These are phyloP conservation scores for Fonticula alba DNA, from an alignment of 78 protist species.

Conservation along the genomic window DNA sequence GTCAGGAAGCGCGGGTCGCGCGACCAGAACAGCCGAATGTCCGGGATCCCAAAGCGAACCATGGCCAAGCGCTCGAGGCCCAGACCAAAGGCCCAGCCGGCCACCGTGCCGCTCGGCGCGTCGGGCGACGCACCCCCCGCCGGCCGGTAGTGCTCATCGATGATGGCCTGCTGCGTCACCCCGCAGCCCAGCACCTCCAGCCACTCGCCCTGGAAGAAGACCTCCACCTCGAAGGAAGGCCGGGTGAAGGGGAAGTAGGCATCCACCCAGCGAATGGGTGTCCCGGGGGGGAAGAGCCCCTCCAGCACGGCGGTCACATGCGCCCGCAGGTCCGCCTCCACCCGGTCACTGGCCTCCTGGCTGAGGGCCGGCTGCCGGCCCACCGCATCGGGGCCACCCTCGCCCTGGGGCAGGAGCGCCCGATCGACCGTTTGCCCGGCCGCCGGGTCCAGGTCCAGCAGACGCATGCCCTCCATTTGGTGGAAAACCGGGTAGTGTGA, in stretches of 20 bases:
- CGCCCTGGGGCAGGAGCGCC: too few relatives aligned
- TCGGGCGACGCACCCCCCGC: too few relatives aligned
- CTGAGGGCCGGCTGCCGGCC: constrained; percentile 1
- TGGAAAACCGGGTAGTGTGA: constrained; percentile 73
- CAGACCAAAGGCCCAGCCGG: constrained; percentile 80
- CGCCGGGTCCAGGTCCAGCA: constrained; percentile 3
- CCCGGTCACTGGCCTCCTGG: background rate
- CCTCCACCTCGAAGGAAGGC: constrained; percentile 66
- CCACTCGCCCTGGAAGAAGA: constrained; percentile 55
- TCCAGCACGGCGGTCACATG: background rate
- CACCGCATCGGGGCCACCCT: too few relatives aligned
- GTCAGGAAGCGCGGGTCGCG: constrained; percentile 48
- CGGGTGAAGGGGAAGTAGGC: constrained; percentile 77
- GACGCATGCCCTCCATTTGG: constrained; percentile 51
- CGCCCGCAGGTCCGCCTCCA: background rate
- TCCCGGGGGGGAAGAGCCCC: constrained; percentile 14
- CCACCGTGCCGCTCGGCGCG: too few relatives aligned
- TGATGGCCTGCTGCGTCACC: constrained; percentile 38
- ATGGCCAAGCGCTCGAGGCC: constrained; percentile 87
- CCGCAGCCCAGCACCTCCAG: constrained; percentile 67
- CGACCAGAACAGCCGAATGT: constrained; percentile 84
- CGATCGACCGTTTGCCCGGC: too few relatives aligned
- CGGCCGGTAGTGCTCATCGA: too few relatives aligned
- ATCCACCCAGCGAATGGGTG: constrained; percentile 49
- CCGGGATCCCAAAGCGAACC: constrained; percentile 66